Evolutionary conservation across 805 yeast genomes (phyloP).

Genomic region (Candida corydali): DNA sequence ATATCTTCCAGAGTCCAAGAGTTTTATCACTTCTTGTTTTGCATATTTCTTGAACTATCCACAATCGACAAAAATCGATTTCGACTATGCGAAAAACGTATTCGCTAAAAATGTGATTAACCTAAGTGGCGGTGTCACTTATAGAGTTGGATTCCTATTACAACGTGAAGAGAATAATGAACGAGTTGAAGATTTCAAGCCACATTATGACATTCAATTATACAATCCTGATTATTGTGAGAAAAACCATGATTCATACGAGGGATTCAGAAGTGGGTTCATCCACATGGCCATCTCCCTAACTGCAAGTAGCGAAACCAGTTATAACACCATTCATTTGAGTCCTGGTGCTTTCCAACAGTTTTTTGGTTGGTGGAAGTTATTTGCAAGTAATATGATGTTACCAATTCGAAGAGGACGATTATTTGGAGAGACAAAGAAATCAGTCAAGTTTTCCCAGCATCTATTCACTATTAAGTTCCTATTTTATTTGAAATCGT

Average conservation of each 20-base stretch:
- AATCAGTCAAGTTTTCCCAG: slow-evolving; percentile 66
- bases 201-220: slow-evolving; percentile 58
- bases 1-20: slow-evolving; percentile 42
- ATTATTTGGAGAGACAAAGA: slow-evolving; percentile 55
- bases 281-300: slow-evolving; percentile 40
- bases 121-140: slow-evolving; percentile 56
- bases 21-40: slow-evolving; percentile 41
- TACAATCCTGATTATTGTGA: slow-evolving; percentile 51
- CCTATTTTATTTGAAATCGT: slow-evolving; percentile 65
- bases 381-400: slow-evolving; percentile 74
- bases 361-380: slow-evolving; percentile 82
- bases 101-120: slow-evolving; percentile 54
- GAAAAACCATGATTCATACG: slow-evolving; percentile 36
- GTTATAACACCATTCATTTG: slow-evolving; percentile 71
- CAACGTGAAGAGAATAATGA: slow-evolving; percentile 37
- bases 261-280: slow-evolving; percentile 36
- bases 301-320: slow-evolving; percentile 29
- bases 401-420: slow-evolving; percentile 76
- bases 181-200: slow-evolving; percentile 45
- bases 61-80: slow-evolving; percentile 4
- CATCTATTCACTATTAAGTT: slow-evolving; percentile 78
- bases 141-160: slow-evolving; percentile 55
- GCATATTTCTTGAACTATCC: slow-evolving; percentile 42
- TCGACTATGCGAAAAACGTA: slow-evolving; percentile 10
- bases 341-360: slow-evolving; percentile 64